These are phyloP conservation scores for Ustilago nuda DNA, from an alignment of 1,284 basidiomycete species.

Conservation along the genomic window DNA sequence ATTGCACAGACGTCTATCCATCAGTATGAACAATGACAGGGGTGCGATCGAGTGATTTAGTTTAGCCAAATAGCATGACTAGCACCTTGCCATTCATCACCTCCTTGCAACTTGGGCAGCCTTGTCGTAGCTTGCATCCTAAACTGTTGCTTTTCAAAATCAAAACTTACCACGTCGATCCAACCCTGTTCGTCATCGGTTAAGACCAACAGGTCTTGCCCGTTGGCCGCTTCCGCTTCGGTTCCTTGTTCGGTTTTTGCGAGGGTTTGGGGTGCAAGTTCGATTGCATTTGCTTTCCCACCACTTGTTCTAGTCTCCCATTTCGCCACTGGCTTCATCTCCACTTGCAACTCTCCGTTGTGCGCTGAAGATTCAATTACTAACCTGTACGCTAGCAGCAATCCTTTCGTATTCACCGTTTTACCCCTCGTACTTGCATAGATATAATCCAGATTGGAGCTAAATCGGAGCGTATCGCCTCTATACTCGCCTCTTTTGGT, in stretches of 20 bases:
- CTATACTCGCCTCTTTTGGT: slow-evolving; percentile 30
- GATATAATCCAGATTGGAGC: slow-evolving; percentile 44
- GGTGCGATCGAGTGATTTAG: slow-evolving; percentile 6
- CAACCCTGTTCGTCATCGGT: slow-evolving; percentile 62
- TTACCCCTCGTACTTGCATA: slow-evolving; percentile 62
- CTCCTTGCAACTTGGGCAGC: slow-evolving; percentile 26
- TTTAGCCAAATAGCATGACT: slow-evolving; percentile 66
- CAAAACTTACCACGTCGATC: slow-evolving; percentile 51
- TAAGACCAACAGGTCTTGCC: slow-evolving; percentile 30
- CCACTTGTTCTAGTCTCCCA: slow-evolving; percentile 58
- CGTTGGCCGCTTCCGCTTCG: slow-evolving; percentile 8
- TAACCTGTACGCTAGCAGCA: slow-evolving; percentile 27
- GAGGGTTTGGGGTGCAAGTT: slow-evolving; percentile 26
- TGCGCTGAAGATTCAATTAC: too few relatives aligned
- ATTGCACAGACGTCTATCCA: too few relatives aligned
- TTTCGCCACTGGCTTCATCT: slow-evolving; percentile 7
- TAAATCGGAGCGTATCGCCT: slow-evolving; percentile 64
- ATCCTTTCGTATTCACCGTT: slow-evolving; percentile 30
- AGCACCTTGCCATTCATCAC: slow-evolving; percentile 46
- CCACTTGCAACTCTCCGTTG: neutral
- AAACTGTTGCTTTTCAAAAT: slow-evolving; percentile 14
- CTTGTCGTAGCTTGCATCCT: slow-evolving; percentile 22
- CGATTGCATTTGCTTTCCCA: slow-evolving; percentile 67
- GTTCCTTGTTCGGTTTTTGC: slow-evolving; percentile 13
- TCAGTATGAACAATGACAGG: too few relatives aligned